phyloP scores from a whole-genome alignment of 2,329 filamentous ascomycete species.

The Trichoderma sp. region DNA sequence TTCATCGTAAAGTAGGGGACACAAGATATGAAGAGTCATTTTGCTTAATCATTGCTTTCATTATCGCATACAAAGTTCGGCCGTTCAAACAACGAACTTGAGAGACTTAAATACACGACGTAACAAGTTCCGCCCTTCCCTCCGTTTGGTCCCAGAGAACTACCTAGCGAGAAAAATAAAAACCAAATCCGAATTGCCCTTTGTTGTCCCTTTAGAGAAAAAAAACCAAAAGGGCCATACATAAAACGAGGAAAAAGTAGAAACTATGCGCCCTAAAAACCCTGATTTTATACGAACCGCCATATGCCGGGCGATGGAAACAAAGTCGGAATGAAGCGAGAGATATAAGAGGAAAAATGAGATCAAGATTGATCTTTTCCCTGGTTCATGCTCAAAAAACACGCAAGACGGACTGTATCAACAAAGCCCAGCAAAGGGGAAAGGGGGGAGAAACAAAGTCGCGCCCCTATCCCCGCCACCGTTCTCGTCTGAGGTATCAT shows the following conservation, averaged over 20 bases:
- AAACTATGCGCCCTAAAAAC: constrained; percentile 10
- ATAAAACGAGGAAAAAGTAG: neutral
- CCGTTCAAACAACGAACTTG: constrained; percentile 11
- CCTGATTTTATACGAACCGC: constrained; percentile 17
- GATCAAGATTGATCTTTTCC: neutral
- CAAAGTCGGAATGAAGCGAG: constrained; percentile 2
- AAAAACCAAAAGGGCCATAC: neutral
- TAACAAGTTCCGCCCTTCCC: neutral
- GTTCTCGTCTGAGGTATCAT: constrained; percentile 16
- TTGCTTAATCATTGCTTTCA: constrained; percentile 19
- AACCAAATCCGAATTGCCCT: neutral
- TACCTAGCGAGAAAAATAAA: neutral
- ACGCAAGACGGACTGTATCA: neutral
- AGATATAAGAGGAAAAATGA: neutral
- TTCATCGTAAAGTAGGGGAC: neutral
- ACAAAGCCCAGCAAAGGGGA: neutral
- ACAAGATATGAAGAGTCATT: neutral
- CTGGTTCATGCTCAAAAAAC: neutral
- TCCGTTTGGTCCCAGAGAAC: neutral
- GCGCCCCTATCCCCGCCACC: neutral
- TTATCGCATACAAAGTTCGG: constrained; percentile 16
- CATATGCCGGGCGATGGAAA: neutral
- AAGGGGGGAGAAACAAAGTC: neutral
- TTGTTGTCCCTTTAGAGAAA: neutral
- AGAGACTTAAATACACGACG: constrained; percentile 13